A percentile compares a stretch with the other conserved stretches of the same genome.
phyloP scores from a whole-genome alignment of 1,284 basidiomycete genomes.

The Pterulicium gracile region DNA sequence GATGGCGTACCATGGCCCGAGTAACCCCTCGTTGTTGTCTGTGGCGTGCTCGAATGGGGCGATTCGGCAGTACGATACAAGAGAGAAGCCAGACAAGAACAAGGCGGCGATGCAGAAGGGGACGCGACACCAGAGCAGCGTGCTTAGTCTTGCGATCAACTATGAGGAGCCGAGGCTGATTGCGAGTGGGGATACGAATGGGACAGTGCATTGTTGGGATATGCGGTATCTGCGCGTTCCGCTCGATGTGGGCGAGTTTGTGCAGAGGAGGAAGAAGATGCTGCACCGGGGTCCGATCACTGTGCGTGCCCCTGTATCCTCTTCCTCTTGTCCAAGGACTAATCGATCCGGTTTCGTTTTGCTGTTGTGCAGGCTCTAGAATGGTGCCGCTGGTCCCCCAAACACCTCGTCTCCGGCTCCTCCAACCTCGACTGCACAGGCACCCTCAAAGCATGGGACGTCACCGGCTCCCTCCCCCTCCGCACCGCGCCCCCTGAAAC shows the following conservation, averaged over 20 bases:
- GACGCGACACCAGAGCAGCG: slow-evolving; percentile 37
- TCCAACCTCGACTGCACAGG: slow-evolving; percentile 37
- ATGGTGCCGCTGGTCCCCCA: slow-evolving; percentile 88
- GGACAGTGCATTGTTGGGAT: slow-evolving; percentile 44
- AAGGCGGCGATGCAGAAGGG: slow-evolving; percentile 39
- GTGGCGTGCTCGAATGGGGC: slow-evolving; percentile 37
- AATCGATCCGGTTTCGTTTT: slow-evolving; percentile 8
- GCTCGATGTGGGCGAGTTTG: slow-evolving; percentile 42
- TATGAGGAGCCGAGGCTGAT: slow-evolving; percentile 30
- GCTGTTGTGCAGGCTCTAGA: slow-evolving; percentile 54
- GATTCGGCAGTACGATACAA: slow-evolving; percentile 42
- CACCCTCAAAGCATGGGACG: slow-evolving; percentile 71
- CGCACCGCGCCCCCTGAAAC: background rate
- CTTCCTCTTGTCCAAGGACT: slow-evolving; percentile 6
- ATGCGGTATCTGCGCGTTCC: slow-evolving; percentile 28
- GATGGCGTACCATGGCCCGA: slow-evolving; percentile 35
- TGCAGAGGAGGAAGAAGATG: slow-evolving; percentile 43
- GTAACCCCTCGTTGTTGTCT: slow-evolving; percentile 22
- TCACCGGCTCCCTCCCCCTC: slow-evolving; percentile 26
- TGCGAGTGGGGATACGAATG: slow-evolving; percentile 42
- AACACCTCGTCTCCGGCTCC: slow-evolving; percentile 80
- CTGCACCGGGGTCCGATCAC: slow-evolving; percentile 46
- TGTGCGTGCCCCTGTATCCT: slow-evolving; percentile 22
- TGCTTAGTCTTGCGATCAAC: slow-evolving; percentile 39
- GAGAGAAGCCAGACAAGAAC: slow-evolving; percentile 34